Percentiles rank a stretch among this genome's conserved stretches.
Evolutionary conservation across 192 early-diverging fungal genomes (phyloP).

Genomic region (Entophlyctis luteolus): DNA sequence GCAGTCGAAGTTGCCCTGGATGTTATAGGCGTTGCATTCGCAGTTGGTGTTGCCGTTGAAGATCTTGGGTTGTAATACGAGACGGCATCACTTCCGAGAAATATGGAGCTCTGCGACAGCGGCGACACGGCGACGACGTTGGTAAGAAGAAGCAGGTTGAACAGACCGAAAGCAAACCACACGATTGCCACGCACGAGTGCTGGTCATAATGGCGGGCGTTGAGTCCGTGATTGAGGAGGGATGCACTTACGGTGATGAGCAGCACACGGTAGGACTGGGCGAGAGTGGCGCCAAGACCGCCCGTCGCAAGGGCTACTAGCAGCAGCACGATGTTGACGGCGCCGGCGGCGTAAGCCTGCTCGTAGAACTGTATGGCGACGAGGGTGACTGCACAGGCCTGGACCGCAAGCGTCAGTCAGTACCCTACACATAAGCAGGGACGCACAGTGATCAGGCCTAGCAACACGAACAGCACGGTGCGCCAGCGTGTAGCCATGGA

Average conservation of each 20-base stretch:
- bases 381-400: too few species aligned
- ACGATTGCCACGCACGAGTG: slow-evolving; percentile 1
- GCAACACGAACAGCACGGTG: too few species aligned
- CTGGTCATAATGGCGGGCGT: too few species aligned
- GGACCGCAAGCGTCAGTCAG: too few species aligned
- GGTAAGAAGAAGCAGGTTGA: slow-evolving; percentile 8
- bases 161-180: slow-evolving; percentile 12
- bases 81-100: neutral
- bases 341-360: neutral
- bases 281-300: neutral
- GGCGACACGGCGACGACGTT: neutral
- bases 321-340: neutral
- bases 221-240: too few species aligned
- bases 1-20: neutral
- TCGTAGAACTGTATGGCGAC: slow-evolving; percentile 8
- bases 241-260: neutral
- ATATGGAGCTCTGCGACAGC: neutral
- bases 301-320: neutral
- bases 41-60: neutral
- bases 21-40: neutral
- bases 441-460: too few species aligned
- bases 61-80: neutral
- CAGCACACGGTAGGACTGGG: neutral
- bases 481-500: too few species aligned
- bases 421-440: too few species aligned